Base-by-base conservation (phyloP, 306 rosid species). In the Alnus glutinosa region DNA sequence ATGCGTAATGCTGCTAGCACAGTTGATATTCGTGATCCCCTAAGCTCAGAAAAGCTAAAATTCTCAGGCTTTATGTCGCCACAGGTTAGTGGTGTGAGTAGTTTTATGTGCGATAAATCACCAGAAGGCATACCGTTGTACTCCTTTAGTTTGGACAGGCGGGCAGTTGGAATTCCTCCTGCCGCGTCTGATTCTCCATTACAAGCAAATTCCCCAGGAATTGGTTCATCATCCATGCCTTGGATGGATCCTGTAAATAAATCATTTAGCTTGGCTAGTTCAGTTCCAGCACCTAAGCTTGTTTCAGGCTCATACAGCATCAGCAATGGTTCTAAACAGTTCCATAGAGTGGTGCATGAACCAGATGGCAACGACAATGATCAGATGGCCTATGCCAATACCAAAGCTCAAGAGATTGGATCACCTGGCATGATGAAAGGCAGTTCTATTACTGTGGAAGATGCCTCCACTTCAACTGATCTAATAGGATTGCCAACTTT, bases 281-380 rank as follows among this genome's bases (percentile, higher is more conserved):
- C 97, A 78, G 98, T 89, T 80, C 97, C 98, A 44, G 89, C 94
- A 52, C 98, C 98, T n/a, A 95, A 91, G 83, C 89, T 92, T 55
- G 95, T 91, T 63, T 90, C 98, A 64, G 96, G 98, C 73, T 92
- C 98, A 51, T 92, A 89, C 73, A 91, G 87, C 86, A 80, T 91
- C 70, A 85, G 74, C 80, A 87, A 77, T 83, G 98, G 98, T 71
- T 89, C 97, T 78, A 92, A 91, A 80, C 98, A 92, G 88, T 95
- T 95, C 83, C 93, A 95, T 80, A 87, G 97, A 88, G 98, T 92
- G 63, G 98, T 95, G 61, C 98, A 95, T 75, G 98, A 95, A 86
- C 98, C 98, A 80, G 98, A 95, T 85, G 88, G 93, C 59, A 87
- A 88, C 84, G 98, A 95, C 77, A 91, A 75, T 86, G 98, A 95